phyloP scores from a whole-genome alignment of 208 protist species.

The Acanthamoeba pearcei region DNA sequence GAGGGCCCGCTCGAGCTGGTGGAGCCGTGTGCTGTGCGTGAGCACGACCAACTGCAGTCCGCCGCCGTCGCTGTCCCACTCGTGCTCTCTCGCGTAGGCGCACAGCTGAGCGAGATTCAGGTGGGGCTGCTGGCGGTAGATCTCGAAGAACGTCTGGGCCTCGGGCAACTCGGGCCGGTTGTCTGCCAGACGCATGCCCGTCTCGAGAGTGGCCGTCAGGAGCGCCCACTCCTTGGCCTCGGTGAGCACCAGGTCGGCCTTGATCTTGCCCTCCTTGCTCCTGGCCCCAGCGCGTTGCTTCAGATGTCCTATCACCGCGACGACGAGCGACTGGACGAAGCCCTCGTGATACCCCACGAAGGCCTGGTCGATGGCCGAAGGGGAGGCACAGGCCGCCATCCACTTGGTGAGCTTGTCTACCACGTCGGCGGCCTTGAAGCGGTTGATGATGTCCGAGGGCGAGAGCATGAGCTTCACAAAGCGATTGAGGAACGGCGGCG shows the following conservation, averaged over 20 bases:
- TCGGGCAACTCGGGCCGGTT: not conserved
- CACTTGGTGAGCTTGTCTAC: slow-evolving; percentile 39
- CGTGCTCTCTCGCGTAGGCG: not conserved
- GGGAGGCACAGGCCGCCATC: not conserved
- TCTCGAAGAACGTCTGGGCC: not conserved
- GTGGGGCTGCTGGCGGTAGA: slow-evolving; percentile 58
- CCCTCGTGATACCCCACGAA: slow-evolving; percentile 57
- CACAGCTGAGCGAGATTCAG: not conserved
- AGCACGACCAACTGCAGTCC: slow-evolving; percentile 47
- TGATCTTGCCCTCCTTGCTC: slow-evolving; percentile 21
- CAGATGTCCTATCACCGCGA: not conserved
- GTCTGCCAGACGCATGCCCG: not conserved
- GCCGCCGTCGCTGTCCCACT: slow-evolving; percentile 1
- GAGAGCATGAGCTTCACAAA: slow-evolving; percentile 86
- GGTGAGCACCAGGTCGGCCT: not conserved
- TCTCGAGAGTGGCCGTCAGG: slow-evolving; percentile 40
- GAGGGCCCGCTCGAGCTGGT: slow-evolving; percentile 12
- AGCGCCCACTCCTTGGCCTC: slow-evolving; percentile 65
- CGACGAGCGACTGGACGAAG: slow-evolving; percentile 19
- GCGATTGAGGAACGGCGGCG: slow-evolving; percentile 84
- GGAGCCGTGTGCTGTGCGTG: slow-evolving; percentile 36
- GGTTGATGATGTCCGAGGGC: not conserved
- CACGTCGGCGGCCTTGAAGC: not conserved
- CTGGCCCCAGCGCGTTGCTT: not conserved
- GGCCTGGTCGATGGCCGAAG: not conserved